Conservation (phyloP, 495 filamentous ascomycete genomes). For the Articulospora tetracladia region DNA sequence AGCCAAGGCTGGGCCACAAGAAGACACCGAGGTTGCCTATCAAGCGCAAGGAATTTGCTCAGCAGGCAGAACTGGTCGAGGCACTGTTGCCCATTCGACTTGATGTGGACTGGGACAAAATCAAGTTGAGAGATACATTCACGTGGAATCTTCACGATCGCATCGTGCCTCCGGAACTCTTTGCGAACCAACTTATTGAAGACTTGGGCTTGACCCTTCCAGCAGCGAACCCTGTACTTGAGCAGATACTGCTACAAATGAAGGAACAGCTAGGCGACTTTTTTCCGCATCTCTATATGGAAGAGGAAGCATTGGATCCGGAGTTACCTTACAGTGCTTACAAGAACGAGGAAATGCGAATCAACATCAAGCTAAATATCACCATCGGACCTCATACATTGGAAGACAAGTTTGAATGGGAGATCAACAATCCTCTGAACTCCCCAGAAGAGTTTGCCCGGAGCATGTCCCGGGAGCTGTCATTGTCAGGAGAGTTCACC, state of each 20-base stretch:
- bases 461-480: slow-evolving; percentile 85
- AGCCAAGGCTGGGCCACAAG: slow-evolving; percentile 69
- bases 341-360: slow-evolving; percentile 98
- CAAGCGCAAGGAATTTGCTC: slow-evolving; percentile 69
- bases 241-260: slow-evolving; percentile 75
- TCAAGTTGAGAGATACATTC: slow-evolving; percentile 95
- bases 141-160: slow-evolving; percentile 98
- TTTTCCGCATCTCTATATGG: slow-evolving; percentile 83
- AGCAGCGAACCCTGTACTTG: slow-evolving; percentile 63
- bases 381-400: slow-evolving; percentile 94
- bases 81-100: slow-evolving; percentile 87
- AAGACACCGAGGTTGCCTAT: slow-evolving; percentile 67
- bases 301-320: slow-evolving; percentile 87
- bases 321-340: slow-evolving; percentile 88
- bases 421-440: slow-evolving; percentile 92
- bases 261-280: slow-evolving; percentile 90
- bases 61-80: slow-evolving; percentile 85
- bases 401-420: slow-evolving; percentile 98
- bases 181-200: slow-evolving; percentile 86
- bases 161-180: slow-evolving; percentile 69
- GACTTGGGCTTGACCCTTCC: slow-evolving; percentile 74
- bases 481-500: slow-evolving; percentile 91
- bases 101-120: slow-evolving; percentile 93
- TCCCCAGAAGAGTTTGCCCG: slow-evolving; percentile 91
- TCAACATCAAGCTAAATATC: slow-evolving; percentile 92